phyloP scores from a whole-genome alignment of 768 basidiomycete species.

The Leucocoprinus birnbaumii region DNA sequence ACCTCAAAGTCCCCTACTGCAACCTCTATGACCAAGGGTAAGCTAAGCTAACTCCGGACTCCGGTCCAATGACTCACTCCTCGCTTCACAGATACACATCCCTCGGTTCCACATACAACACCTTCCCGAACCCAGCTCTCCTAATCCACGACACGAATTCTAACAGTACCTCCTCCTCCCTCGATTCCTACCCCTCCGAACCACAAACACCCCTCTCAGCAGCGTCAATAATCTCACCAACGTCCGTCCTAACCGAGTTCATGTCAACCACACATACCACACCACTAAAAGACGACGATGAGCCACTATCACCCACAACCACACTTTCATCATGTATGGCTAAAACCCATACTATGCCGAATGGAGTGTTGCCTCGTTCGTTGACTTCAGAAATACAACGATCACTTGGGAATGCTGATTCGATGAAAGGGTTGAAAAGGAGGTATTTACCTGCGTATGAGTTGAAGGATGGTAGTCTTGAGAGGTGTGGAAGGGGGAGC shows the following conservation, averaged over 20 bases:
- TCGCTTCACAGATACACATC: slow-evolving; percentile 80
- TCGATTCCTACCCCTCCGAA: neutral
- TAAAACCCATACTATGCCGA: slow-evolving; percentile 23
- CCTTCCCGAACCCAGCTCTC: slow-evolving; percentile 91
- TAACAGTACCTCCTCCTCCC: slow-evolving; percentile 7
- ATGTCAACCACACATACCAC: slow-evolving; percentile 21
- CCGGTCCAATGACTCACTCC: neutral
- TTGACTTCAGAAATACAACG: slow-evolving; percentile 2
- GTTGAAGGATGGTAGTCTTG: slow-evolving; percentile 68
- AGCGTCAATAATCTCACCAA: slow-evolving; percentile 22
- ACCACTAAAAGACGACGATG: slow-evolving; percentile 10
- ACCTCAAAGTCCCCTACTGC: slow-evolving; percentile 82
- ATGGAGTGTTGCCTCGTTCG: slow-evolving; percentile 12
- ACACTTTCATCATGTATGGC: slow-evolving; percentile 28
- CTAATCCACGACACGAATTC: slow-evolving; percentile 28
- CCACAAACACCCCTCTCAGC: slow-evolving; percentile 17
- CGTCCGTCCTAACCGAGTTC: slow-evolving; percentile 19
- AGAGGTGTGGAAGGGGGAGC: slow-evolving; percentile 72
- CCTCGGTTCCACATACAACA: slow-evolving; percentile 93
- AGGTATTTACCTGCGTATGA: slow-evolving; percentile 80
- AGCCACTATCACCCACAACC: slow-evolving; percentile 21
- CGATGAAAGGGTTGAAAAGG: slow-evolving; percentile 5
- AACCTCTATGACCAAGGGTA: slow-evolving; percentile 88
- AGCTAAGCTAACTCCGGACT: slow-evolving; percentile 19
- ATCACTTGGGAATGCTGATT: neutral